These are phyloP conservation scores for Geranomyces variabilis DNA, from an alignment of 192 early-diverging fungal genomes.

Conservation along the genomic window DNA sequence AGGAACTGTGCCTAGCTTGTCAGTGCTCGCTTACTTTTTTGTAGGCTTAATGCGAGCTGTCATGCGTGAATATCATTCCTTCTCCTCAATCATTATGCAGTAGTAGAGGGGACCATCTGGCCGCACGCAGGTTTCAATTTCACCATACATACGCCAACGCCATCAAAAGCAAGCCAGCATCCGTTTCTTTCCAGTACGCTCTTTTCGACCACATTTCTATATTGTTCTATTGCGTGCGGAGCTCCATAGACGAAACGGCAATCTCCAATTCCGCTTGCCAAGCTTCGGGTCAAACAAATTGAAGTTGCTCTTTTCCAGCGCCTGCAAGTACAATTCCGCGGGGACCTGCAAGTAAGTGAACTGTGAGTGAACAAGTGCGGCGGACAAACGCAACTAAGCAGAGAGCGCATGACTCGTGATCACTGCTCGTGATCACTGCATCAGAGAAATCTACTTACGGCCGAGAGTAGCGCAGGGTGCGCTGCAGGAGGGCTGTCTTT, in stretches of 20 bases:
- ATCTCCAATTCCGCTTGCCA: constrained; percentile 64
- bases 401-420: background rate
- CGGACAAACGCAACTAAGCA: background rate
- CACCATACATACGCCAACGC: too few relatives aligned
- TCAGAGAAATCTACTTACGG: constrained; percentile 45
- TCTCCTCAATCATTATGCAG: too few relatives aligned
- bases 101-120: too few relatives aligned
- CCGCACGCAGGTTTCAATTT: too few relatives aligned
- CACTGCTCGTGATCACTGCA: too few relatives aligned
- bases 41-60: too few relatives aligned
- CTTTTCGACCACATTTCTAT: background rate
- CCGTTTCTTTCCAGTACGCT: too few relatives aligned
- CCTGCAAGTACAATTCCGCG: constrained; percentile 70
- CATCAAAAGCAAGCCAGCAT: too few relatives aligned
- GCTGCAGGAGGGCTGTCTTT: constrained; percentile 61
- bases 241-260: constrained; percentile 67
- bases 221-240: constrained; percentile 43
- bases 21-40: too few relatives aligned
- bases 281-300: constrained; percentile 77
- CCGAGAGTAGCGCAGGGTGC: constrained; percentile 72
- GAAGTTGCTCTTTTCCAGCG: constrained; percentile 78
- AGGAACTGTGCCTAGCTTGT: too few relatives aligned
- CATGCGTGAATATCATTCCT: too few relatives aligned
- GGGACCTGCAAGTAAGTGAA: constrained; percentile 48
- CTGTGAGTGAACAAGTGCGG: background rate